Conservation (phyloP, 495 filamentous ascomycete species). For the Neurospora sp. region DNA sequence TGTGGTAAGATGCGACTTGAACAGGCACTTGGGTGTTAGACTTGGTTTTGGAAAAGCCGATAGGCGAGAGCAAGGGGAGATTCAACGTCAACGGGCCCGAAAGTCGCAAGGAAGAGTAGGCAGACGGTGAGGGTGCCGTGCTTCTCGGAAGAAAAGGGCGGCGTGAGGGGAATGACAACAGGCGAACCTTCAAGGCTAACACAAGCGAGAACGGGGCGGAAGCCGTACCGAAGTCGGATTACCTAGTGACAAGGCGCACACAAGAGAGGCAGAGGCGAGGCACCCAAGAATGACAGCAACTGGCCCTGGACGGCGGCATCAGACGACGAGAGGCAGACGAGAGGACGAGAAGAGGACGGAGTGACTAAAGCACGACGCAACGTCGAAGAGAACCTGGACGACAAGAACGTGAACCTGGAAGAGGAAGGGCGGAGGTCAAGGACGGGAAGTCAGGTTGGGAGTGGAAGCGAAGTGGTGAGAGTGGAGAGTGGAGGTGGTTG, state of each 20-base stretch:
- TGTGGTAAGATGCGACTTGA: background rate
- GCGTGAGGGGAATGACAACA: background rate
- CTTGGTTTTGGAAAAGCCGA: background rate
- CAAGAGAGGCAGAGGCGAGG: constrained; percentile 11
- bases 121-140: background rate
- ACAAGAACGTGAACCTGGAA: background rate
- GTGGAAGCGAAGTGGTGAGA: background rate
- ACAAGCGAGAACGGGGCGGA: background rate
- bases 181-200: background rate
- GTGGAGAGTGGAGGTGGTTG: background rate
- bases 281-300: constrained; percentile 7
- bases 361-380: background rate
- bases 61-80: background rate
- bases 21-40: background rate
- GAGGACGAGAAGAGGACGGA: background rate
- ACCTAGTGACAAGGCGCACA: background rate
- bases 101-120: background rate
- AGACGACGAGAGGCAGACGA: background rate
- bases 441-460: background rate
- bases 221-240: background rate
- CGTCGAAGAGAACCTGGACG: background rate
- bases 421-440: background rate
- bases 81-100: background rate
- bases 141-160: background rate
- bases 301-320: constrained; percentile 3